phyloP scores from a whole-genome alignment of 2,329 filamentous ascomycete genomes.

The Alternaria rosae region DNA sequence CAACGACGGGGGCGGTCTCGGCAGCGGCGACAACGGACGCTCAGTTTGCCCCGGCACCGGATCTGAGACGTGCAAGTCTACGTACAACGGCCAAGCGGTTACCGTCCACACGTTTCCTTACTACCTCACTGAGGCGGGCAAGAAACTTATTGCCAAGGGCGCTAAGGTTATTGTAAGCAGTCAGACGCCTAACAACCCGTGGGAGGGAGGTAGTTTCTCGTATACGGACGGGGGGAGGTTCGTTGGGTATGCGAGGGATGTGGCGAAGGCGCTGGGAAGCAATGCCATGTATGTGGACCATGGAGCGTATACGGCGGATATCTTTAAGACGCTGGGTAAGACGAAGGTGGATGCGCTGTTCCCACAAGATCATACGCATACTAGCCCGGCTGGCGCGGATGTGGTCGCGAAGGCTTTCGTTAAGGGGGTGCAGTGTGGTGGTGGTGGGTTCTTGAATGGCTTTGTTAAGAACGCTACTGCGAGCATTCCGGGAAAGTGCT shows the following conservation, averaged over 20 bases:
- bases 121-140: conserved; percentile 66
- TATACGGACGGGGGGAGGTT: conserved; percentile 60
- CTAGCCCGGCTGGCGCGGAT: conserved; percentile 63
- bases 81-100: conserved; percentile 61
- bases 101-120: conserved; percentile 68
- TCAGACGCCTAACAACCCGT: conserved; percentile 69
- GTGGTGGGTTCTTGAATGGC: conserved; percentile 52
- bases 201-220: conserved; percentile 63
- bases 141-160: conserved; percentile 62
- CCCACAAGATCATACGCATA: conserved; percentile 70
- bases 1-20: conserved; percentile 70
- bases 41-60: conserved; percentile 66
- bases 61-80: conserved; percentile 61
- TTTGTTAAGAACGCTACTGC: conserved; percentile 48
- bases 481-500: conserved; percentile 40
- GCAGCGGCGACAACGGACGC: conserved; percentile 65
- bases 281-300: conserved; percentile 64
- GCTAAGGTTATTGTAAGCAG: conserved; percentile 66
- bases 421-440: conserved; percentile 62
- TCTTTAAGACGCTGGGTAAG: conserved; percentile 60
- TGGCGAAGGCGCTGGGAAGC: conserved; percentile 54
- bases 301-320: conserved; percentile 64
- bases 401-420: conserved; percentile 66
- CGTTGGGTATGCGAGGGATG: conserved; percentile 62
- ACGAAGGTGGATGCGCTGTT: conserved; percentile 62